Base-by-base conservation (phyloP, 768 basidiomycete species). In the Psilocybe sp. region DNA sequence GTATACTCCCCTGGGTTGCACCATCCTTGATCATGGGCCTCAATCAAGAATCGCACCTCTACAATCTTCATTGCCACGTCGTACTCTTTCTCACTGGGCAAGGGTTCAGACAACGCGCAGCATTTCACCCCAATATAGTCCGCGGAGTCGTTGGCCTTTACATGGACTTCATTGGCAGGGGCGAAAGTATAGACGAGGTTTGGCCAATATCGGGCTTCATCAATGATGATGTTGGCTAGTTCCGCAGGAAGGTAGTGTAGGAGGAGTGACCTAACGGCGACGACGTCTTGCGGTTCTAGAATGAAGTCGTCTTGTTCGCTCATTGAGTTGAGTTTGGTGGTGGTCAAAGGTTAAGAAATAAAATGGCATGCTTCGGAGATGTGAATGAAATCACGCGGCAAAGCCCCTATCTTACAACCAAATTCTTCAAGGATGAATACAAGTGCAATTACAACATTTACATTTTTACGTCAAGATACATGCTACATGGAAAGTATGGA, bases 11-110 rank as follows among this genome's bases (percentile, higher is more conserved):
- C 23, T 4, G 23, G 23, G 7, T 28, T 28, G 28, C 43, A 31
- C 43, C 43, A 44, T n/a, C 43, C 43, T 16, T 44, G 43, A 19
- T 44, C 43, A 16, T 44, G 43, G 32, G 32, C 35, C 23, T 44
- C 43, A 12, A 44, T 15, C 43, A 13, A 33, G 16, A 44, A 44
- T 31, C 31, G 43, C 6, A 44, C 19, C 9, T 44, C 43, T 32
- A 34, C 31, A 15, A 44, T 44, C 43, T 19, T 44, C 13, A 33
- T 44, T 11, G 43, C 16, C n/a, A 13, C 16, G 14, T 32, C 32
- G 23, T 28, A 28, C 7, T 14, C 10, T 10, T n/a, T 20, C 10
- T 19, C 43, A 31, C 23, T n/a, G 31, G 11, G 35, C 32, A 15
- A 6, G 15, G 13, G 43, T 15, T 8, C 32, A 44, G 23, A 40